Evolutionary conservation across 768 basidiomycete genomes (phyloP), one percentile per base, ranked within the genome.

Genomic region (Hygrophorus russula): DNA sequence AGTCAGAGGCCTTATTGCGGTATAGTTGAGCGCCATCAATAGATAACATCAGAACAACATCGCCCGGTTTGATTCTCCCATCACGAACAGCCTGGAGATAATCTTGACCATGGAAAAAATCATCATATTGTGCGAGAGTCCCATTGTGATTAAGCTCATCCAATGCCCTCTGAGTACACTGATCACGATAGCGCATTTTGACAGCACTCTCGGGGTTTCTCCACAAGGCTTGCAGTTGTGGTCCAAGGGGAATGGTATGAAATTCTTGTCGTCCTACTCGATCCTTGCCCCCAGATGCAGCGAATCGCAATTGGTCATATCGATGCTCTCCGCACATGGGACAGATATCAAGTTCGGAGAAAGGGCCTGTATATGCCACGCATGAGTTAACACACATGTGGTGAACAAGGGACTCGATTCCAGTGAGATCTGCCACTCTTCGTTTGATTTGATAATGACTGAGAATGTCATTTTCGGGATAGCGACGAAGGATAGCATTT

Each of bases 1-100:
- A 56, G 47, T 62, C 57, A 5, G 66, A 58, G 2, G 10, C 34
- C 47, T 68, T 69, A 48, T 53, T 53, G 5, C 42, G 41, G 45
- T 67, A 68, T 2, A 72, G 58, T 45, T 72, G 69, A 0, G 63
- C 60, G 0, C 69, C 65, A 40, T 72, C 62, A 6, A 68, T 49
- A 0, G 65, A 69, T 0, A 62, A 44, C 44, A 66, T 53, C 1
- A 70, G 48, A 4, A 66, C 39, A 0, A 59, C 58, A 31, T 69
- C 61, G 39, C 53, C 46, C 1, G 36, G 28, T 1, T 36, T 47
- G 12, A 71, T 61, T 1, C 50, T 45, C 0, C 41, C 51, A 10
- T 39, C 11, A 10, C 24, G 2, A 4, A 55, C 51, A 20, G 54
- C 49, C 0, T 57, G 37, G 0, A 69, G 48, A 35, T 59, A 65